Percentiles rank a stretch among this genome's conserved stretches.
Conservation (phyloP, 768 basidiomycete genomes). For the Tylopilus plumbeoviolaceoides region DNA sequence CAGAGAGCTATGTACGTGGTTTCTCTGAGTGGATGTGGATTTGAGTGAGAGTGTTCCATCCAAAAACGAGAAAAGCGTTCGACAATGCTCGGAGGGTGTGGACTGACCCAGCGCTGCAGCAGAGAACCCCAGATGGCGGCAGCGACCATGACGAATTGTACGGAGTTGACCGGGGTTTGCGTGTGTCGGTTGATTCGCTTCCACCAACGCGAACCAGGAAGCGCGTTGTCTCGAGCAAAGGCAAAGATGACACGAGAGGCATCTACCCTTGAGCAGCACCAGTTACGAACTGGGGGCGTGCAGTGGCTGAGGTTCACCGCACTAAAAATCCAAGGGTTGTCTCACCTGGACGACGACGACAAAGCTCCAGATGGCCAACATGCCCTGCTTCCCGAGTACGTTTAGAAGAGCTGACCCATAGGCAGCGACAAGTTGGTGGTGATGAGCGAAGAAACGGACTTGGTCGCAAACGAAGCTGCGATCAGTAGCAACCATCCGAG, state of each 20-base stretch:
- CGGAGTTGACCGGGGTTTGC: slow-evolving; percentile 70
- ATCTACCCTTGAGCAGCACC: slow-evolving; percentile 71
- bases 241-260: slow-evolving; percentile 74
- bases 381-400: slow-evolving; percentile 61
- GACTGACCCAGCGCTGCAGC: slow-evolving; percentile 55
- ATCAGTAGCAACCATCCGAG: slow-evolving; percentile 67
- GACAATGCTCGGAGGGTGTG: too few species aligned
- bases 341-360: slow-evolving; percentile 59
- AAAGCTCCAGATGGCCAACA: slow-evolving; percentile 69
- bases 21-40: too few species aligned
- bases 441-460: slow-evolving; percentile 50
- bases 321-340: not conserved
- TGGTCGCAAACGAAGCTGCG: slow-evolving; percentile 60
- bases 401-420: slow-evolving; percentile 72
- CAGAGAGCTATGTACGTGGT: slow-evolving; percentile 84
- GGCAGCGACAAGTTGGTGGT: slow-evolving; percentile 51
- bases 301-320: not conserved
- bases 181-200: slow-evolving; percentile 55
- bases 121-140: slow-evolving; percentile 64
- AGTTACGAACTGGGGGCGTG: slow-evolving; percentile 52
- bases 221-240: slow-evolving; percentile 68
- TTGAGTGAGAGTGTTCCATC: too few species aligned
- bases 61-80: not conserved
- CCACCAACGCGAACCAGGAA: slow-evolving; percentile 71
- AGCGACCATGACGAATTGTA: slow-evolving; percentile 64